Evolutionary conservation across 2,329 filamentous ascomycete species (phyloP), one percentile per base, ranked within the genome.

Genomic region (Colletotrichum sojae): DNA sequence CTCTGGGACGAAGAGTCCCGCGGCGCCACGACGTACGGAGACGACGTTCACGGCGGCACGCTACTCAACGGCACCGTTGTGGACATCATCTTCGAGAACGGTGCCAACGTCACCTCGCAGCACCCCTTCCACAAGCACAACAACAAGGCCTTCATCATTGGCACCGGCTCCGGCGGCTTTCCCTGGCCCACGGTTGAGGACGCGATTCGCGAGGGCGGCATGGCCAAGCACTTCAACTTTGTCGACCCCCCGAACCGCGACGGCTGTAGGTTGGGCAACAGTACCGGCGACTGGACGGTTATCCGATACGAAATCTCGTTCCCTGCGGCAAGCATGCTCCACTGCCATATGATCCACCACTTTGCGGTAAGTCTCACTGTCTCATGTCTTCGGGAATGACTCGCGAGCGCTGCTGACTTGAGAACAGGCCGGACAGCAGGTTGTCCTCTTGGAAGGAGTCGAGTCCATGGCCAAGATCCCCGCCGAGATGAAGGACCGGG

Each of bases 321-420:
- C 43, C 65, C 65, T 31, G 61, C 65, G 2, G 65, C 61, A 4
- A 68, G 61, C n/a, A 68, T 68, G 65, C 65, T 68, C 49, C 61
- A 68, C 18, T 68, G 65, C 22, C 65, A 68, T 5, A 68, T 68
- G 65, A 68, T 65, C 15, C 61, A 65, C n/a, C 65, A 68, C 20
- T 68, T 68, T 15, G 65, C 61, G 10, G 61, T 68, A 65, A 58
- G 65, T 13, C 27, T n/a, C 10, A 5, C n/a, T 15, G 5, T 31
- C 6, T 31, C n/a, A 31, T 9, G 31, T 36, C 31, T 10, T 36
- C 31, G 10, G 31, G 5, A 31, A 36, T 36, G 31, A 10, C 31
- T 36, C 31, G n/a, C 6, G 52, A 36, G 16, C 39, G 4, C 27
- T 25, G 8, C 54, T 59, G 36, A 68, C 22, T 6, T 31, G 20